Evolutionary conservation across 2,329 filamentous ascomycete species (phyloP).

Genomic region (Scytalidium lignicola): DNA sequence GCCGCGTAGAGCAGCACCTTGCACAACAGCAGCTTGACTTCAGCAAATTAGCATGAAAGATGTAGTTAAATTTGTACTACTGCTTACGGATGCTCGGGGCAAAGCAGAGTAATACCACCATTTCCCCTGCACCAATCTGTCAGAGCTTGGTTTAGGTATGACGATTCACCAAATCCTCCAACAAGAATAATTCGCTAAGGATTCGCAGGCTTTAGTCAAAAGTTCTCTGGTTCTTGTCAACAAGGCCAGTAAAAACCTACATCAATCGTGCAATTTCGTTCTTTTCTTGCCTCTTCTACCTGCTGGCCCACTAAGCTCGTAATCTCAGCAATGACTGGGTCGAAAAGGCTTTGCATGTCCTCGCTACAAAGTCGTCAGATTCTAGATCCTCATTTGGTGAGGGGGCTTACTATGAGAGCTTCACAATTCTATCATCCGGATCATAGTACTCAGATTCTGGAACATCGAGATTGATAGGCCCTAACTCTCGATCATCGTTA

Average conservation of each 20-base stretch:
- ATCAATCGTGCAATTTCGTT: slow-evolving; percentile 9
- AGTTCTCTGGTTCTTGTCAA: background rate
- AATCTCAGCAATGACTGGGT: too few relatives aligned
- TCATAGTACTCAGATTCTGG: slow-evolving; percentile 12
- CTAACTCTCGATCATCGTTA: slow-evolving; percentile 6
- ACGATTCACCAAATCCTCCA: slow-evolving; percentile 14
- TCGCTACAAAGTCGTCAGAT: slow-evolving; percentile 5
- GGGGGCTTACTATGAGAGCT: slow-evolving; percentile 12
- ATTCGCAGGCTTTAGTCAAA: background rate
- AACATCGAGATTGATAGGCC: slow-evolving; percentile 12
- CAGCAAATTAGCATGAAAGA: background rate
- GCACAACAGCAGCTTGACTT: too few relatives aligned
- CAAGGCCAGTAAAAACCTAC: slow-evolving; percentile 5
- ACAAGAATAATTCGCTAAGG: slow-evolving; percentile 17
- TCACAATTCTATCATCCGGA: slow-evolving; percentile 11
- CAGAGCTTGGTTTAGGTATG: slow-evolving; percentile 13
- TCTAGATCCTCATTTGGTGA: background rate
- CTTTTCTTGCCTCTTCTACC: slow-evolving; percentile 9
- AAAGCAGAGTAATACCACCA: slow-evolving; percentile 14
- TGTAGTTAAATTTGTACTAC: slow-evolving; percentile 5
- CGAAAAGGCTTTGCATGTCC: slow-evolving; percentile 13
- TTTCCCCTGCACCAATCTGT: slow-evolving; percentile 12
- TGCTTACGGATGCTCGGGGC: slow-evolving; percentile 14
- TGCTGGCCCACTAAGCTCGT: slow-evolving; percentile 14
- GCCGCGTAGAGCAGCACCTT: too few relatives aligned